Conservation (phyloP, 768 basidiomycete genomes). For the Podaxis sp. region DNA sequence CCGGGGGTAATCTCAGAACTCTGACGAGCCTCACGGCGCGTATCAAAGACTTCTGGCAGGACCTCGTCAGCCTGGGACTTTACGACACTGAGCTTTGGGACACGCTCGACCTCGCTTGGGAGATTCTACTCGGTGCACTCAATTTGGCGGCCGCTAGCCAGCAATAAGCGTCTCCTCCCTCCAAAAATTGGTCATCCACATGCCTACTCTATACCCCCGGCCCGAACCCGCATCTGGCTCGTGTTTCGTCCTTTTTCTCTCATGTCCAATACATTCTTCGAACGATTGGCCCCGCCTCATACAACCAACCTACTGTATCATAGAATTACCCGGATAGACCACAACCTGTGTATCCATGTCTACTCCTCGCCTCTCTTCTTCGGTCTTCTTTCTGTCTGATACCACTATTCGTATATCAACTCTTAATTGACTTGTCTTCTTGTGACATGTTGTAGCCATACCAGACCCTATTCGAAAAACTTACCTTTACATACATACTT, state of each 20-base stretch:
- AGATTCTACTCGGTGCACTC: conserved; percentile 60
- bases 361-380: neutral
- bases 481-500: neutral
- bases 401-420: neutral
- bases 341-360: conserved; percentile 3
- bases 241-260: conserved; percentile 1
- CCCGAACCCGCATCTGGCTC: conserved; percentile 9
- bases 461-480: neutral
- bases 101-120: conserved; percentile 77
- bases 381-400: neutral
- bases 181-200: neutral
- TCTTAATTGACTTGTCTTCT: neutral
- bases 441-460: conserved; percentile 11
- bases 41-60: conserved; percentile 80
- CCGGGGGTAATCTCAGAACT: conserved; percentile 39
- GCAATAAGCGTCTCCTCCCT: conserved; percentile 4
- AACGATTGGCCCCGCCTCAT: neutral
- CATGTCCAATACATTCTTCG: neutral
- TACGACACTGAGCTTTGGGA: conserved; percentile 76
- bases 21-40: conserved; percentile 59
- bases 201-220: neutral
- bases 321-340: conserved; percentile 11
- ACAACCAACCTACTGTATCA: conserved; percentile 8
- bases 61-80: conserved; percentile 71
- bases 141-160: conserved; percentile 42